phyloP scores from a whole-genome alignment of 2,329 filamentous ascomycete genomes.

The Geosmithia flava region DNA sequence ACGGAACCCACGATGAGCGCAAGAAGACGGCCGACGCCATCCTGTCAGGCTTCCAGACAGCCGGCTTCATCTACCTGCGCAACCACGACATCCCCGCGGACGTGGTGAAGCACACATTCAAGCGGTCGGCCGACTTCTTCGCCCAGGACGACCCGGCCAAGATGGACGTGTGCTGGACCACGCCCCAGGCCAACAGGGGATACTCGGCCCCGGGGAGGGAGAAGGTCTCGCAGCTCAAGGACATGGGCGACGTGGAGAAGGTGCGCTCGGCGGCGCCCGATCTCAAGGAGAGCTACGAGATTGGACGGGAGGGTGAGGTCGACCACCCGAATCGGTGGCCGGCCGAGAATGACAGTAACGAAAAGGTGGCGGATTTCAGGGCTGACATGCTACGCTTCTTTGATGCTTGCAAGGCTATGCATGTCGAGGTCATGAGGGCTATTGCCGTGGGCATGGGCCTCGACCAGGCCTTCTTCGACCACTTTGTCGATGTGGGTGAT shows the following conservation, averaged over 20 bases:
- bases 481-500: constrained; percentile 56
- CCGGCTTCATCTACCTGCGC: constrained; percentile 4
- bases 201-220: constrained; percentile 1
- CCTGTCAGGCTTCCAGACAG: constrained; percentile 3
- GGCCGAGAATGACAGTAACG: constrained; percentile 9
- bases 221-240: constrained; percentile 2
- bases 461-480: constrained; percentile 62
- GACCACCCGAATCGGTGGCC: constrained; percentile 71
- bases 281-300: constrained; percentile 54
- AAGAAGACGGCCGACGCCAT: constrained; percentile 11
- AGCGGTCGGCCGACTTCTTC: constrained; percentile 61
- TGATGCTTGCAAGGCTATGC: constrained; percentile 58
- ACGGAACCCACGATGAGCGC: constrained; percentile 47
- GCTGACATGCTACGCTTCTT: constrained; percentile 65
- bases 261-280: constrained; percentile 47
- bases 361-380: constrained; percentile 46
- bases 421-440: constrained; percentile 70
- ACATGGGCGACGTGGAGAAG: constrained; percentile 36
- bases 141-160: constrained; percentile 30
- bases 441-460: constrained; percentile 74
- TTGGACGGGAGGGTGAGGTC: constrained; percentile 45
- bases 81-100: constrained; percentile 2
- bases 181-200: constrained; percentile 2
- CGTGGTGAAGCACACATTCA: constrained; percentile 20
- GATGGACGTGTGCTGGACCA: constrained; percentile 1